Conservation (phyloP, 2,329 filamentous ascomycete species). For the Fusarium sp. region DNA sequence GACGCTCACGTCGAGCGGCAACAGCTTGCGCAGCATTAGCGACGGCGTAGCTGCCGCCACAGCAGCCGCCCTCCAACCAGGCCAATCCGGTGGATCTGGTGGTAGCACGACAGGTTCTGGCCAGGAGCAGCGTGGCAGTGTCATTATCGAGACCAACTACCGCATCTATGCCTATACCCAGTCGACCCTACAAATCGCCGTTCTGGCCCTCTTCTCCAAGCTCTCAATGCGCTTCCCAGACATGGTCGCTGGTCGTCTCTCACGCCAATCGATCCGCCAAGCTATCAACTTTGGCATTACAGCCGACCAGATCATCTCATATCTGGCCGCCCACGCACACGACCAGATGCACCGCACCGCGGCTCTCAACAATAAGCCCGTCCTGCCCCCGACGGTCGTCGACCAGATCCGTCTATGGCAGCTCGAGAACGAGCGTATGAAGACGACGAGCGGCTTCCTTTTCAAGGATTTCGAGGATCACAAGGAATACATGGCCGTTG, state of each 20-base stretch:
- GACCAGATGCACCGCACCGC: constrained; percentile 86
- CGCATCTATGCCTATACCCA: constrained; percentile 96
- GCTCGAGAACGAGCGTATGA: constrained; percentile 95
- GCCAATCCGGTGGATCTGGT: constrained; percentile 50
- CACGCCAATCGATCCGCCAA: constrained; percentile 85
- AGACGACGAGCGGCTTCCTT: constrained; percentile 82
- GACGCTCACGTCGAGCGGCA: constrained; percentile 84
- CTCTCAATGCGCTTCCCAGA: constrained; percentile 93
- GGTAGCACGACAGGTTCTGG: constrained; percentile 49
- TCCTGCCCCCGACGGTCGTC: constrained; percentile 93
- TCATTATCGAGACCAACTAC: constrained; percentile 98
- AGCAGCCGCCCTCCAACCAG: constrained; percentile 53
- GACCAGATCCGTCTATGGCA: constrained; percentile 99
- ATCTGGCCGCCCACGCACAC: constrained; percentile 92
- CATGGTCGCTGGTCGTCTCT: constrained; percentile 91
- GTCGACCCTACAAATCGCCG: constrained; percentile 92
- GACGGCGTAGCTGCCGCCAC: constrained; percentile 77
- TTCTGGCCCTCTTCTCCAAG: constrained; percentile 89
- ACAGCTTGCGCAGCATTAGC: constrained; percentile 76
- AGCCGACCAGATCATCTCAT: constrained; percentile 93
- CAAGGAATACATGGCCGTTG: constrained; percentile 77
- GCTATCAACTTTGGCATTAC: constrained; percentile 94
- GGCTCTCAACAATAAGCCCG: constrained; percentile 68
- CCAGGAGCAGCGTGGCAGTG: constrained; percentile 76
- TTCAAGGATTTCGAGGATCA: constrained; percentile 87